Evolutionary conservation across 2,329 filamentous ascomycete species (phyloP).

Genomic region (Ophiostoma pallidulum): DNA sequence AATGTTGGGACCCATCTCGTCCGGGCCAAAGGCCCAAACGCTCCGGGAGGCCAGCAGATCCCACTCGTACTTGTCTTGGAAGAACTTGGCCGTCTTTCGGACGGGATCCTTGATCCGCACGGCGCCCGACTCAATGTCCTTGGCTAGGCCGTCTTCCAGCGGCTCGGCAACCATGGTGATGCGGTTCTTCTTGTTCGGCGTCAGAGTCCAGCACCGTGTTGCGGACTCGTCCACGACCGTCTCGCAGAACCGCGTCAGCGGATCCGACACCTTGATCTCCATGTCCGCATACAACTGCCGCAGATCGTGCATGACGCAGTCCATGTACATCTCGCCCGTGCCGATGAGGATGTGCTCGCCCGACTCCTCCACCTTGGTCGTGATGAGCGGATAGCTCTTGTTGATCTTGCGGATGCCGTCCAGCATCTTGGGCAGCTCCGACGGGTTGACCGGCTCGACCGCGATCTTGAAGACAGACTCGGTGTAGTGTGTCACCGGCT

Average conservation of each 20-base stretch:
- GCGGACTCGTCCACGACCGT: constrained; percentile 95
- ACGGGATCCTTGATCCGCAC: constrained; percentile 91
- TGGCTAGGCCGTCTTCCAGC: constrained; percentile 85
- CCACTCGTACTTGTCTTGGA: constrained; percentile 95
- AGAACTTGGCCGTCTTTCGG: constrained; percentile 89
- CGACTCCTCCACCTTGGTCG: constrained; percentile 95
- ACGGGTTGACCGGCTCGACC: constrained; percentile 96
- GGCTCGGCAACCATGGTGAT: constrained; percentile 98
- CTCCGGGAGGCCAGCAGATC: constrained; percentile 88
- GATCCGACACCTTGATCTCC: constrained; percentile 98
- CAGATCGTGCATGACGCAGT: constrained; percentile 92
- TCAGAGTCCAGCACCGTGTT: constrained; percentile 95
- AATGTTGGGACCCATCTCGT: constrained; percentile 90
- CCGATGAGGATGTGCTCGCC: constrained; percentile 93
- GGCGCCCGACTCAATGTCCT: constrained; percentile 83
- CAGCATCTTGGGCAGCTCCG: constrained; percentile 96
- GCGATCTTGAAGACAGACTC: constrained; percentile 97
- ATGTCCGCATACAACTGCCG: constrained; percentile 93
- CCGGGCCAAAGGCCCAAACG: constrained; percentile 97
- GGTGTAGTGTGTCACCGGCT: constrained; percentile 85
- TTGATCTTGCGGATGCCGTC: constrained; percentile 94
- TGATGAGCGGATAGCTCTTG: constrained; percentile 92
- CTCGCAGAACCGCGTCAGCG: constrained; percentile 94
- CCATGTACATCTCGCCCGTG: constrained; percentile 98
- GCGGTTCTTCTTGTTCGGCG: constrained; percentile 99